Conservation (phyloP, 2,329 filamentous ascomycete genomes). For the Aspergillus piperis region DNA sequence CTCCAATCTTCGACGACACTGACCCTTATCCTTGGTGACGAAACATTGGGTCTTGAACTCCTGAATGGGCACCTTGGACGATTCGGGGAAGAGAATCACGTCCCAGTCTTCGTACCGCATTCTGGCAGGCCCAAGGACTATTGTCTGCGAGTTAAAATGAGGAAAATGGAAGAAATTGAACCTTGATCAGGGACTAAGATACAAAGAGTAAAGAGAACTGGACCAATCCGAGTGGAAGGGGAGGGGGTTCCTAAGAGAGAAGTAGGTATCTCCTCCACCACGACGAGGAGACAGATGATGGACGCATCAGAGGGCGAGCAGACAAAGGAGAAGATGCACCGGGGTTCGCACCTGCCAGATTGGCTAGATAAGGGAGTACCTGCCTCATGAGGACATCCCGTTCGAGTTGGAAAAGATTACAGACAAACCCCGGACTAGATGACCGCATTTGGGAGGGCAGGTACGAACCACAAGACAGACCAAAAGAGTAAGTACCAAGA, state of each 20-base stretch:
- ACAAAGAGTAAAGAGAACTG: constrained; percentile 20
- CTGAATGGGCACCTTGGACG: constrained; percentile 69
- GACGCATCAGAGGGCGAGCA: neutral
- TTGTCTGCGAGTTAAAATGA: constrained; percentile 40
- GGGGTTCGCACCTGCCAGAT: neutral
- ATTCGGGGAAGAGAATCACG: constrained; percentile 73
- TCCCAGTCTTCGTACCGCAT: constrained; percentile 92
- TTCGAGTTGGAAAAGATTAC: too few species aligned
- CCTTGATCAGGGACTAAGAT: constrained; percentile 19
- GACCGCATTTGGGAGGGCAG: neutral
- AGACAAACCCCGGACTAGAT: neutral
- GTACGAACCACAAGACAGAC: neutral
- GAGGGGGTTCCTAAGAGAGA: neutral
- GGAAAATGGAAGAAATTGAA: constrained; percentile 19
- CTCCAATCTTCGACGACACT: constrained; percentile 24
- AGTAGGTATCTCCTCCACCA: constrained; percentile 4
- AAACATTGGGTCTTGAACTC: constrained; percentile 82
- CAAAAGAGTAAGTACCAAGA: neutral
- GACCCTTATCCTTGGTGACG: constrained; percentile 57
- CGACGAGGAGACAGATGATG: constrained; percentile 5
- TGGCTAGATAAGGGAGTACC: neutral
- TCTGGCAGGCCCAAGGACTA: constrained; percentile 27
- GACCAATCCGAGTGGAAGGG: constrained; percentile 1
- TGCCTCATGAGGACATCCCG: neutral
- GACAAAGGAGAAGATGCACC: neutral